Percentiles rank a stretch among this genome's conserved stretches.
phyloP scores from a whole-genome alignment of 352 stramenopile species.

The Globisporangium middletonii region DNA sequence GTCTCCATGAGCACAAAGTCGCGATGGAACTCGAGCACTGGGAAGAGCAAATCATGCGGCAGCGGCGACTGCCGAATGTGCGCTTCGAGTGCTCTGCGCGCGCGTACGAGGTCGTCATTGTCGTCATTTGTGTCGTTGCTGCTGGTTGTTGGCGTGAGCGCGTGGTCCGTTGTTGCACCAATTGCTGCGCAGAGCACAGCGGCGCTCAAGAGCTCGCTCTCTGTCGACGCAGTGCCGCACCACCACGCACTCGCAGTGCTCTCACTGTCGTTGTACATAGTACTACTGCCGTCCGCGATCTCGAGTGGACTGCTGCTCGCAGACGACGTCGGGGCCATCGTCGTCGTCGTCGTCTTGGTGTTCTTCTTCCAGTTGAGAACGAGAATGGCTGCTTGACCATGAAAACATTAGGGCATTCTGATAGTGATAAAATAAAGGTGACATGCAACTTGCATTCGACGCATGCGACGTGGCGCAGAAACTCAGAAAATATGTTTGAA shows the following conservation, averaged over 20 bases:
- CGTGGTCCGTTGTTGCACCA: conserved; percentile 14
- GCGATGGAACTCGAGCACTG: conserved; percentile 38
- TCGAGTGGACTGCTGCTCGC: conserved; percentile 3
- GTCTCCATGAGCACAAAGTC: conserved; percentile 68
- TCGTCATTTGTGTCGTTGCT: conserved; percentile 14
- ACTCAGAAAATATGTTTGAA: too few species aligned
- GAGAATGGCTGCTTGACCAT: too few species aligned
- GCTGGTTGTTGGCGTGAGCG: conserved; percentile 1
- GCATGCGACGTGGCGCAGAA: too few species aligned
- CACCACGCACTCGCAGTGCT: conserved; percentile 29
- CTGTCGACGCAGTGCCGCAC: conserved; percentile 41
- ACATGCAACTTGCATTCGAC: too few species aligned
- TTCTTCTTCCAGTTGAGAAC: background rate
- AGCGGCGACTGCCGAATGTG: conserved; percentile 59
- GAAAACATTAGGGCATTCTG: too few species aligned
- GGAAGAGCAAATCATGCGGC: conserved; percentile 52
- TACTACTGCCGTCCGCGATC: background rate
- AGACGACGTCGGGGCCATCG: background rate
- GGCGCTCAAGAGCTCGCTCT: conserved; percentile 69
- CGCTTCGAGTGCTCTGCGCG: conserved; percentile 37
- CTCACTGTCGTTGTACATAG: conserved; percentile 1
- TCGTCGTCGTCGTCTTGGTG: background rate
- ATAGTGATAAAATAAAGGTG: too few species aligned
- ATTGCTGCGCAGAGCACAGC: conserved; percentile 70
- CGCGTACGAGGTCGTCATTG: conserved; percentile 8